These are phyloP conservation scores for Amanita subjunquillea DNA, from an alignment of 768 basidiomycete species.

Conservation along the genomic window DNA sequence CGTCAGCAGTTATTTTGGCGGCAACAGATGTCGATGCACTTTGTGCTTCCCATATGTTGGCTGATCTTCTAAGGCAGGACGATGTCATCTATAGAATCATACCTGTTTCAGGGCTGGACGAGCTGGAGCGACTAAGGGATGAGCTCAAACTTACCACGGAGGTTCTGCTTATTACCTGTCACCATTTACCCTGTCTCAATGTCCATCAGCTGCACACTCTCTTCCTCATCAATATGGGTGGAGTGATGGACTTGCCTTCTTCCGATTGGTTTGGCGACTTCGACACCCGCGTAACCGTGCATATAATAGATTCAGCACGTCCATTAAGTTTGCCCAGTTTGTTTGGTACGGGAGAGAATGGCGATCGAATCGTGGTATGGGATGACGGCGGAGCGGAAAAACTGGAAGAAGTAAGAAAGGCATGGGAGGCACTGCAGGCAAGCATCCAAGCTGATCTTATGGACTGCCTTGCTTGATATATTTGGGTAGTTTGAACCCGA, in stretches of 20 bases:
- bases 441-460: conserved; percentile 13
- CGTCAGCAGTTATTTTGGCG: conserved; percentile 78
- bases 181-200: conserved; percentile 1
- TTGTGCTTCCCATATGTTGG: conserved; percentile 85
- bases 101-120: conserved; percentile 79
- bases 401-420: conserved; percentile 60
- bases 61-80: conserved; percentile 85
- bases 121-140: conserved; percentile 55
- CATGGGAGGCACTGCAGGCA: conserved; percentile 82
- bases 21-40: conserved; percentile 89
- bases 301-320: conserved; percentile 90
- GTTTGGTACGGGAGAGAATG: conserved; percentile 60
- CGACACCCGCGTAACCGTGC: conserved; percentile 51
- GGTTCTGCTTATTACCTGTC: conserved; percentile 27
- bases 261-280: conserved; percentile 72
- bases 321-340: conserved; percentile 85
- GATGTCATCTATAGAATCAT: conserved; percentile 86
- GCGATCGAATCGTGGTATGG: conserved; percentile 80
- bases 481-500: conserved; percentile 62
- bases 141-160: conserved; percentile 60
- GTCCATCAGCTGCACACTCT: conserved; percentile 68
- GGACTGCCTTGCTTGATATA: conserved; percentile 3
- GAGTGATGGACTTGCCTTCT: conserved; percentile 73
- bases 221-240: conserved; percentile 88
- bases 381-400: conserved; percentile 77